Evolutionary conservation across 148 eudicot genomes (phyloP).

Genomic region (Fagopyrum esculentum): DNA sequence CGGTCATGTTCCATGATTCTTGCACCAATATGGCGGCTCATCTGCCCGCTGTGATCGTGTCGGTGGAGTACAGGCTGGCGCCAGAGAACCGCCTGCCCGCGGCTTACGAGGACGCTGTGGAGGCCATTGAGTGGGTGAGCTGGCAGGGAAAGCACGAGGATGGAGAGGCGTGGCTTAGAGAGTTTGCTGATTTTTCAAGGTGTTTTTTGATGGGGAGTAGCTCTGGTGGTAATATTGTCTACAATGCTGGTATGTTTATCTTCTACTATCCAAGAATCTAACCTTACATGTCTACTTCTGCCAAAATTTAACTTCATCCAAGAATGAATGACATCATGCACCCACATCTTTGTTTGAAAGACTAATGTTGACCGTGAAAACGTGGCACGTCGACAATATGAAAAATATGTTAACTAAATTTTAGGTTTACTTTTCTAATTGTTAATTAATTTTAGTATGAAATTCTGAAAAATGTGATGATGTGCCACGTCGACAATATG

Average conservation of each 20-base stretch:
- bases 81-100: constrained; percentile 86
- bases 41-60: constrained; percentile 47
- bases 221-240: constrained; percentile 67
- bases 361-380: too few species aligned
- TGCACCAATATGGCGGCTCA: constrained; percentile 32
- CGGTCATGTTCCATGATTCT: constrained; percentile 41
- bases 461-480: too few species aligned
- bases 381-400: too few species aligned
- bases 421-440: too few species aligned
- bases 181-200: constrained; percentile 47
- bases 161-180: constrained; percentile 57
- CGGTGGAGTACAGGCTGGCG: constrained; percentile 73
- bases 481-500: too few species aligned
- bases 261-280: too few species aligned
- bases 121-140: constrained; percentile 60
- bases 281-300: too few species aligned
- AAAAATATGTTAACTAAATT: too few species aligned
- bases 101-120: constrained; percentile 77
- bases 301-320: too few species aligned
- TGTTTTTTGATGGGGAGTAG: constrained; percentile 78
- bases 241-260: constrained; percentile 31
- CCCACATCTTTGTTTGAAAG: too few species aligned
- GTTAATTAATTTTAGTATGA: too few species aligned
- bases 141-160: constrained; percentile 38
- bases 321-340: too few species aligned